Evolutionary conservation across 306 rosid species (phyloP), one percentile per base, ranked within the genome.

Genomic region (Quercus parvula): DNA sequence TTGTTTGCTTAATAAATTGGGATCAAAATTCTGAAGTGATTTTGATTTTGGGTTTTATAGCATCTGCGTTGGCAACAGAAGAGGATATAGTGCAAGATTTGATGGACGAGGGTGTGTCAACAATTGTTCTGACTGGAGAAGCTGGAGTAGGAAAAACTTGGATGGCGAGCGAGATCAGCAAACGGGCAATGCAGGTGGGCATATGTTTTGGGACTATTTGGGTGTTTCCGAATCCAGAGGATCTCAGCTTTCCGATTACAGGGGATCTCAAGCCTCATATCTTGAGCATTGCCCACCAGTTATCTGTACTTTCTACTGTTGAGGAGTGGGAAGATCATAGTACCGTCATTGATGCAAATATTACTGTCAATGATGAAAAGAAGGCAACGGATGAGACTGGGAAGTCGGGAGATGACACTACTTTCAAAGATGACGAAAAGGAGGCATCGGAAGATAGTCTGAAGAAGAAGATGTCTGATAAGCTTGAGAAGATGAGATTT

Each of bases 71-170:
- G 52, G 52, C 15, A 11, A 11, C 15, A 46, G 4, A 46, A 46
- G 52, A 11, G 15, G 10, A 38, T 6, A 38, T 38, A 38, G 44
- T 38, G 44, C 44, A 0, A 38, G 10, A 38, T 14, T 11, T 12
- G 30, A 5, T 18, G 46, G 4, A n/a, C 38, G 7, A 25, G 28
- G 0, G 1, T 0, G 54, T 57, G 12, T 10, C 66, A 56, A 54
- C 75, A 73, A 57, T 64, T 12, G 58, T 75, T 74, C 83, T 83
- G 11, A 24, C 9, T 24, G 86, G 86, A 55, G 10, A 58, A 67
- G 55, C 25, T 31, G 86, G 86, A 75, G 79, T 67, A 6, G 75
- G 75, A 33, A 83, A 83, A 30, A 78, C 83, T 0, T 1, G 62
- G 69, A 74, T 28, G 76, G 86, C 77, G 62, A 78, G 10, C 75